Evolutionary conservation across 192 early-diverging fungal genomes (phyloP), one percentile per base, ranked within the genome.

Genomic region (Gigaspora rosea): DNA sequence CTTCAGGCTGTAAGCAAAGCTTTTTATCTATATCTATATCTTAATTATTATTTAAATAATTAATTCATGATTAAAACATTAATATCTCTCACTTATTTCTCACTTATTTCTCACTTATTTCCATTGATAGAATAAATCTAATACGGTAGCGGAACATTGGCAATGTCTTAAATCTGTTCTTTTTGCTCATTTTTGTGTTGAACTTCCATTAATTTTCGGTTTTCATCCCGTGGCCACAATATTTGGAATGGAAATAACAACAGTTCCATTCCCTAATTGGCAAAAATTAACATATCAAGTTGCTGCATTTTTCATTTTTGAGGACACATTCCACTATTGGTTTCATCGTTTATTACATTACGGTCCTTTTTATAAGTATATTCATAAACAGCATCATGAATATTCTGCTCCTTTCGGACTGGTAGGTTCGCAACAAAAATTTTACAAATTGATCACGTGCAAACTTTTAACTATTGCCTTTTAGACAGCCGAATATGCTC

Each of bases 361-460:
- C 80, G 91, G 92, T 4, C 87, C 90, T 48, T 83, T 96, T 75
- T 98, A 98, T 85, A 94, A 94, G 77, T 81, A 87, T 73, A 92
- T 98, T 73, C 96, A 98, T 91, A 98, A 98, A 85, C 85, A 92
- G 12, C 95, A 98, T 85, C 96, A 98, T 85, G 90, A 94, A 81
- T 96, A 92, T 85, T 86, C 93, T 22, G 91, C 96, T 51, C 94
- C 95, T 50, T 93, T 98, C 64, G 96, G 95, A 13, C 81, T 94
- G 76, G 85, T 73, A 59, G 22, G 72, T 62, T 15, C 0, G 0
- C 41, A 41, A 41, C 41, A 41, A 41, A 41, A 41, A 7, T 6
- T 41, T 41, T 7, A 41, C 7, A 41, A 7, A 2, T 41, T 41
- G 41, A 41, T 7, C 3, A 41, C 7, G 41, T 41, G 41, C 41